A percentile compares a stretch with the other conserved stretches of the same genome.
Evolutionary conservation across 352 stramenopile genomes (phyloP).

Genomic region (Elongisporangium undulatum): DNA sequence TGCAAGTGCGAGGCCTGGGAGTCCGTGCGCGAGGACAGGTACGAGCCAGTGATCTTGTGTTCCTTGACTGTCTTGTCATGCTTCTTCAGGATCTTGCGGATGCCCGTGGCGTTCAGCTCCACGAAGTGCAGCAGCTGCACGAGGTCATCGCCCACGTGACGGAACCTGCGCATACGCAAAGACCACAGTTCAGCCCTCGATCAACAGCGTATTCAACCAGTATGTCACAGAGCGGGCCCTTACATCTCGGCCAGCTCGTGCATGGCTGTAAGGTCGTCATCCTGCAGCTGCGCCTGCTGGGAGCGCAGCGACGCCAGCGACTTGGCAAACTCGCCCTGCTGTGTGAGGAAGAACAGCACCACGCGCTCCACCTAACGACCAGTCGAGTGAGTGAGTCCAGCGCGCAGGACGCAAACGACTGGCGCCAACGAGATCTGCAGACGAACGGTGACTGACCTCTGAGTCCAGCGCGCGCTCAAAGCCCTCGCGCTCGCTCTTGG

Average conservation of each 20-base stretch:
- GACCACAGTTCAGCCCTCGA: not conserved
- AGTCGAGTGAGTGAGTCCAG: not conserved
- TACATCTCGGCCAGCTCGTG: conserved; percentile 58
- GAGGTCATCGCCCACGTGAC: conserved; percentile 73
- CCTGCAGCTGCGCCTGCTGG: conserved; percentile 36
- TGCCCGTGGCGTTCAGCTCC: conserved; percentile 82
- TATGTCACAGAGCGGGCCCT: not conserved
- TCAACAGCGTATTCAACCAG: not conserved
- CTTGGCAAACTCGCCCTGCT: conserved; percentile 81
- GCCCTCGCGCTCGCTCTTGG: conserved; percentile 42
- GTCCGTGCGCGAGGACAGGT: conserved; percentile 75
- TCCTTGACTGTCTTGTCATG: conserved; percentile 84
- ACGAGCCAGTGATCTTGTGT: conserved; percentile 84
- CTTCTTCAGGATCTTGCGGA: conserved; percentile 90
- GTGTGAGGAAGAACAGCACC: conserved; percentile 82
- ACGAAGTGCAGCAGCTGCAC: conserved; percentile 83
- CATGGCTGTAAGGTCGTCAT: conserved; percentile 60
- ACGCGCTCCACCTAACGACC: conserved; percentile 51
- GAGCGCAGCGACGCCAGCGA: conserved; percentile 48
- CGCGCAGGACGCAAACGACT: not conserved
- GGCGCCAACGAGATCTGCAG: not conserved
- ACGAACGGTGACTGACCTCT: conserved; percentile 22
- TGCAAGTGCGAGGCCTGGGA: conserved; percentile 81
- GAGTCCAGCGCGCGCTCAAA: conserved; percentile 77
- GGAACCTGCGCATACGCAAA: conserved; percentile 19